Percentiles rank a stretch among this genome's conserved stretches.
Conservation (phyloP, 2,329 filamentous ascomycete species). For the Apiospora saccharicola region DNA sequence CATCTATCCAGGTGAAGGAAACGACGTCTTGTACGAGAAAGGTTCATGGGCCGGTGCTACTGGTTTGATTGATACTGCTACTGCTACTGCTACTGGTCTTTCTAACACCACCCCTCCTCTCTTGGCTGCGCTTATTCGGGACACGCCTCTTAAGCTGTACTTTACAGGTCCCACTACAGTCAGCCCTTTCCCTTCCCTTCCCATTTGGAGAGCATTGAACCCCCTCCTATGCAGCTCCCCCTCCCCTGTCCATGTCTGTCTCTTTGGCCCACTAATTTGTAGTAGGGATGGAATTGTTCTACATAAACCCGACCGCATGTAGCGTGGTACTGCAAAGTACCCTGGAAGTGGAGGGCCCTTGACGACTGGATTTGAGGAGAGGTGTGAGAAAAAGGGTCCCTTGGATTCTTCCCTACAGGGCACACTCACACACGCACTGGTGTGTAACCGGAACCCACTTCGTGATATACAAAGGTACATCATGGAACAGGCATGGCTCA, state of each 20-base stretch:
- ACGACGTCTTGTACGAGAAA: conserved; percentile 13
- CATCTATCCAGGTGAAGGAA: conserved; percentile 13
- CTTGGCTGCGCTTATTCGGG: background rate
- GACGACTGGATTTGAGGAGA: background rate
- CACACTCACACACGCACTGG: background rate
- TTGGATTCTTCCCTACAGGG: conserved; percentile 16
- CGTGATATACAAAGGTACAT: background rate
- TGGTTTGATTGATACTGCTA: background rate
- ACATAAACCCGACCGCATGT: conserved; percentile 6
- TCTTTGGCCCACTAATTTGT: background rate
- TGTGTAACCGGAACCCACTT: conserved; percentile 2
- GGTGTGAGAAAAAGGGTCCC: conserved; percentile 7
- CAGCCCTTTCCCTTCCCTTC: conserved; percentile 1
- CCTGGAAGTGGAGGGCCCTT: conserved; percentile 5
- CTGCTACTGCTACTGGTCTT: background rate
- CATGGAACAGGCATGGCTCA: background rate
- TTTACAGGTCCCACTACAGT: background rate
- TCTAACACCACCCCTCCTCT: background rate
- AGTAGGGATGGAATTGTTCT: conserved; percentile 18
- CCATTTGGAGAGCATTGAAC: conserved; percentile 15
- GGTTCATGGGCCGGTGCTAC: conserved; percentile 8
- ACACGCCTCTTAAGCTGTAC: background rate
- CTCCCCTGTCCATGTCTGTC: background rate
- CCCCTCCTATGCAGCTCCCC: conserved; percentile 11
- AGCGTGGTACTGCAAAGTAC: conserved; percentile 17